Percentiles rank a stretch among this genome's conserved stretches.
These are phyloP conservation scores for Colletotrichum gloeosporioides DNA, from an alignment of 2,329 filamentous ascomycete species.

Conservation along the genomic window DNA sequence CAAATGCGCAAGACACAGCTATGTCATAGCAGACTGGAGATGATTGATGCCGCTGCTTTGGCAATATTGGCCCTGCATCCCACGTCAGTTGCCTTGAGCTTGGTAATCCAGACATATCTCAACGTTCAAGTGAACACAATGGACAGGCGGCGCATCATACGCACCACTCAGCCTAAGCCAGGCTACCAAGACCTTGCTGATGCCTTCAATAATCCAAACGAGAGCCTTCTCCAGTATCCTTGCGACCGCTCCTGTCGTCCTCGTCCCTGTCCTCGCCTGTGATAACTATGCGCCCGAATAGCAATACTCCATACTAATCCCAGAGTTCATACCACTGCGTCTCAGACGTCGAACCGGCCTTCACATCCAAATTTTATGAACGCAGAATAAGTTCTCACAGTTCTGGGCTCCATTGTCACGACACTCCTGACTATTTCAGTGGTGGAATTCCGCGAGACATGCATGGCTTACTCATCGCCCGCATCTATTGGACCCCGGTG, in stretches of 20 bases:
- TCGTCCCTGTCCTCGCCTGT: not conserved
- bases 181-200: not conserved
- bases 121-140: not conserved
- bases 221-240: not conserved
- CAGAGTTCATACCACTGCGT: not conserved
- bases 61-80: not conserved
- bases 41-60: not conserved
- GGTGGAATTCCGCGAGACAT: not conserved
- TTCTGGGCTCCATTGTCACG: not conserved
- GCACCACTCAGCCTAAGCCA: not conserved
- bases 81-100: not conserved
- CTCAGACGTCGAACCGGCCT: not conserved
- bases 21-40: not conserved
- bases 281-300: not conserved
- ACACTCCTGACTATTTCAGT: not conserved
- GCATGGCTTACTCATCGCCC: conserved; percentile 1
- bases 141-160: not conserved
- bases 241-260: not conserved
- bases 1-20: not conserved
- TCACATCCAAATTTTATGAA: not conserved
- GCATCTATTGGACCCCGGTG: not conserved
- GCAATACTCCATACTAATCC: not conserved
- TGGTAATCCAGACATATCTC: not conserved
- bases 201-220: not conserved
- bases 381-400: not conserved